Base-by-base conservation (phyloP, 1,139 yeast genomes). In the Yamadazyma songkhlaensis region DNA sequence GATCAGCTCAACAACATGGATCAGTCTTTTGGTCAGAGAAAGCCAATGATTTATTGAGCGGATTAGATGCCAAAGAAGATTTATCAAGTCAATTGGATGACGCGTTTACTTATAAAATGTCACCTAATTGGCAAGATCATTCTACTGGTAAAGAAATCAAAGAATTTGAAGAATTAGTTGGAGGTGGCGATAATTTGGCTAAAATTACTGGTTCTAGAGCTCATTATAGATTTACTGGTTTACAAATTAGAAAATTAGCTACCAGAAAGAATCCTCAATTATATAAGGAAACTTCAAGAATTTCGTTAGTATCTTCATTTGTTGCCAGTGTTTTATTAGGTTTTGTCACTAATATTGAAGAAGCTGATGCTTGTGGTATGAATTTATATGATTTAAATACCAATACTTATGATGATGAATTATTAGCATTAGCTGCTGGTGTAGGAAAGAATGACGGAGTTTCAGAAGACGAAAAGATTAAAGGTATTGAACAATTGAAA, bases 81-180 rank as follows among this genome's bases (percentile, higher is more conserved):
- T 62, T 81, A 36, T 51, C 62, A n/a, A 66, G 60, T n/a, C 84
- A 76, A 45, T 56, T 82, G 31, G 43, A 47, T 4, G 48, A 47
- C 1, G 81, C 83, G 1, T 79, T 88, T 46, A 67, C 94, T 1
- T 73, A 81, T 52, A 70, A 73, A 6, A 68, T 70, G 39, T 83
- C 95, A 8, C 96, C 96, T 9, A 89, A 89, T 53, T 89, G 97
- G 97, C 97, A 89, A 58, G 97, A 89, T 55, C 95, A 87, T 53
- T 84, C 94, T 20, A 89, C 97, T 0, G 83, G 78, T 7, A 60
- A 67, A 20, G 95, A 89, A 56, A 71, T 88, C 39, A 54, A 66
- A 23, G 72, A 60, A 25, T 82, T 88, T 49, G 95, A 87, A 53
- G 59, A 58, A 0, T 67, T 69, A 2, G 76, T 74, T 3, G 87